A percentile compares a stretch with the other conserved stretches of the same genome.
Conservation (phyloP, 2,329 filamentous ascomycete genomes). For the Parastagonospora nodorum region DNA sequence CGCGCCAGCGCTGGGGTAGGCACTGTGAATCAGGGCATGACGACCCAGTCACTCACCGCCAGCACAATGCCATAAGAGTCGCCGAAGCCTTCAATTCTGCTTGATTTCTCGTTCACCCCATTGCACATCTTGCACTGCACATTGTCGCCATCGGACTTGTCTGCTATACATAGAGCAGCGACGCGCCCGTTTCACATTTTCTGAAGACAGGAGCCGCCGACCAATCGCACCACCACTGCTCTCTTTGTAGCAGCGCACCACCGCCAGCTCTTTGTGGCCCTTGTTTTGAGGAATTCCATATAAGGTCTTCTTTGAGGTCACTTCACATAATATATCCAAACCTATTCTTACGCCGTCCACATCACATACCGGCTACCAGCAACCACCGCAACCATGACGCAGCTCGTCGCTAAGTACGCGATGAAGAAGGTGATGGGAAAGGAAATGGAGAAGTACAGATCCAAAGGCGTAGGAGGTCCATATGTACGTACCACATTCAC, state of each 20-base stretch:
- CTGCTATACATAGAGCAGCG: slow-evolving; percentile 43
- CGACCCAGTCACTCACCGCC: slow-evolving; percentile 18
- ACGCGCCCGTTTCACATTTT: slow-evolving; percentile 48
- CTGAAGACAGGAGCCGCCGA: slow-evolving; percentile 23
- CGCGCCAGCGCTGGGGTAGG: slow-evolving; percentile 1
- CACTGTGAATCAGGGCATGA: slow-evolving; percentile 35
- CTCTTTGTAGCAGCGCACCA: slow-evolving; percentile 33
- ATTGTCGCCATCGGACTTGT: slow-evolving; percentile 28
- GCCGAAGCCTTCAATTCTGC: slow-evolving; percentile 6
- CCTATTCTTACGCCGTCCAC: slow-evolving; percentile 4
- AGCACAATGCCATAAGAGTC: slow-evolving; percentile 31
- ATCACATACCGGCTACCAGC: slow-evolving; percentile 5
- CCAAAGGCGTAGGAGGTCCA: slow-evolving; percentile 48
- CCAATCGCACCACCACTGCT: slow-evolving; percentile 37
- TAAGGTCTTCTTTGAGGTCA: slow-evolving; percentile 19
- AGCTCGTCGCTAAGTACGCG: slow-evolving; percentile 54
- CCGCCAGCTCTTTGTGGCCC: slow-evolving; percentile 13
- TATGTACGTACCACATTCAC: slow-evolving; percentile 43
- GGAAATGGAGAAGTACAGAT: slow-evolving; percentile 55
- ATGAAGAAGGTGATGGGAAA: slow-evolving; percentile 55
- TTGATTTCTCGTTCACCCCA: slow-evolving; percentile 18
- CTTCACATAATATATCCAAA: slow-evolving; percentile 4
- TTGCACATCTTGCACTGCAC: slow-evolving; percentile 8
- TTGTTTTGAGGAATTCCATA: slow-evolving; percentile 20
- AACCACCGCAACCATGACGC: slow-evolving; percentile 49